A percentile compares a stretch with the other conserved stretches of the same genome.
Evolutionary conservation across 192 early-diverging fungal species (phyloP).

Genomic region (Coemansia sp.): DNA sequence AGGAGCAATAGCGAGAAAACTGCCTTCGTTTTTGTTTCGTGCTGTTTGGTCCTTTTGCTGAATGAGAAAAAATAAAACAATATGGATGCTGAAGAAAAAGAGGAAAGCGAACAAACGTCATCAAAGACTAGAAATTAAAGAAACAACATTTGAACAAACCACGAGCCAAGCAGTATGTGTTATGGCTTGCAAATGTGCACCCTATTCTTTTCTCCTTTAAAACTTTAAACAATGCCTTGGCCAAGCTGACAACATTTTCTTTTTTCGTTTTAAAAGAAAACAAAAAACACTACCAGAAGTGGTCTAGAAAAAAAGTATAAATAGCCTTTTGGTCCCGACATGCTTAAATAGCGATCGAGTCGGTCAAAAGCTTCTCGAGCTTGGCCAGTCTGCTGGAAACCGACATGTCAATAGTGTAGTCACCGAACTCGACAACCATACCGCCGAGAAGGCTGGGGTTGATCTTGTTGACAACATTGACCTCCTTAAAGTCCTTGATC

Average conservation of each 20-base stretch:
- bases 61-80: background rate
- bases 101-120: background rate
- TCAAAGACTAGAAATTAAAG: background rate
- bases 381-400: conserved; percentile 93
- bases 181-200: too few species aligned
- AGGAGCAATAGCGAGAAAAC: background rate
- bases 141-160: background rate
- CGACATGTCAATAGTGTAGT: conserved; percentile 98
- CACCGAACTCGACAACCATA: conserved; percentile 94
- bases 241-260: background rate
- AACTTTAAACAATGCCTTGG: background rate
- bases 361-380: conserved; percentile 89
- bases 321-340: background rate
- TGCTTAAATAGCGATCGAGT: conserved; percentile 43
- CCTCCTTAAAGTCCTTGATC: conserved; percentile 75
- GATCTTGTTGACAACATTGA: conserved; percentile 73
- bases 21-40: too few species aligned
- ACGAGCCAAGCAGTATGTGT: too few species aligned
- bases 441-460: conserved; percentile 93
- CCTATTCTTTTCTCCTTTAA: too few species aligned
- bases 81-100: background rate
- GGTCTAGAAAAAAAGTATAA: conserved; percentile 10
- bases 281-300: background rate
- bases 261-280: too few species aligned
- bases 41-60: too few species aligned